Base-by-base conservation (phyloP, 768 basidiomycete genomes). In the Pleurotus tuber-regium region DNA sequence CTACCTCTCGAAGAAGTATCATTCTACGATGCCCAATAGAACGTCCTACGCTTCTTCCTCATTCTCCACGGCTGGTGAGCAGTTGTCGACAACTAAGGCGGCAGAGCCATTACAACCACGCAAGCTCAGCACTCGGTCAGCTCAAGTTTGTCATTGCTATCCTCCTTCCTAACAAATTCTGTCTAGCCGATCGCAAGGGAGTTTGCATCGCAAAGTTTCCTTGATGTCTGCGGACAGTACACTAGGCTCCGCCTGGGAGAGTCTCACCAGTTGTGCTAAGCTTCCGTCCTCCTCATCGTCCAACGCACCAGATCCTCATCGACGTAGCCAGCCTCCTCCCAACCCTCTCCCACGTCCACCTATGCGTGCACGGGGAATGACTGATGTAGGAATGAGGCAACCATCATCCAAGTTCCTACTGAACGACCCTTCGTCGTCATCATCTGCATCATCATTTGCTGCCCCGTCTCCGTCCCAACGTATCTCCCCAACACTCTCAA, bases 21-120 rank as follows among this genome's bases (percentile, higher is more conserved):
- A 75, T n/a, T 47, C 63, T 31, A 57, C 56, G n/a, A 51, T 65
- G 23, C 64, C 66, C 48, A 73, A 77, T 58, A 71, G 82, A 50
- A 64, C 69, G 10, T 85, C 84, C 0, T 81, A 79, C 60, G 74
- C 75, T 18, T 84, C 83, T 4, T 78, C 80, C 3, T 84, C 82
- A 12, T 49, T 4, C 80, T 83, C 9, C n/a, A 33, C 46, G 6
- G 9, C 46, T 33, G 46, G 30, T 4, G 46, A 48, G 29, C 46
- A 48, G 16, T 19, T 48, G 29, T 48, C 46, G 4, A 14, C 46
- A n/a, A 24, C 23, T 9, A 42, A 19, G 23, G 40, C 18, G 28
- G 28, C 14, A 14, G 52, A 44, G 42, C 41, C 33, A 18, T 36
- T 8, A n/a, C 44, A 0, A 38, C 38, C 43, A 26, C 31, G 12